Base-by-base conservation (phyloP, 106 monocot species). In the Phalaenopsis aphrodite region DNA sequence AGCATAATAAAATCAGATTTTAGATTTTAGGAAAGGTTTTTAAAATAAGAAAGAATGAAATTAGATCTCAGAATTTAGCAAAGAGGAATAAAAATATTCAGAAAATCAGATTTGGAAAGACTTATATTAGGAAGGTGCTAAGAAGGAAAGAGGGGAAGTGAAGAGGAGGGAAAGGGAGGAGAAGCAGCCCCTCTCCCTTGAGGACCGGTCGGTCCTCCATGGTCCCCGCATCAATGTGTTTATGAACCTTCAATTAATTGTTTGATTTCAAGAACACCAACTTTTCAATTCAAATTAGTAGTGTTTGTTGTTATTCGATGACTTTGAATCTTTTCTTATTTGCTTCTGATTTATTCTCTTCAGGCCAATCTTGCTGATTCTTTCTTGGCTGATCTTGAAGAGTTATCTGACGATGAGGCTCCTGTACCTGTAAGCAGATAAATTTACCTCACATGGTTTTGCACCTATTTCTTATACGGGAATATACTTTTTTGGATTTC, bases 361-460 rank as follows among this genome's bases (percentile, higher is more conserved):
- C 77, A 83, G 83, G 83, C 83, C 36, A 83, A 78, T 58, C 78
- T 83, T 17, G 83, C 83, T 57, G 83, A 79, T 79, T 79, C 75
- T 36, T 79, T 84, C 55, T 79, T 79, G 75, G 79, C 79, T 64
- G 84, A 79, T 75, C 79, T 76, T 55, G 79, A 80, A 24, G 79
- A 80, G 24, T 23, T 76, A 68, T 82, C 74, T 67, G 78, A 72
- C 45, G 66, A 76, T 78, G 78, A 75, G 46, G 75, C 74, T 37
- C 72, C 41, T 72, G 42, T 45, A 75, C 15, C 24, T 71, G 76
- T 82, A 47, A 82, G 78, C 79, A 55, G 39, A n/a, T 57, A 66
- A 2, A 47, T 23, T 47, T 75, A 75, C 16, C 38, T 72, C 2
- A 42, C 30, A 76, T 3, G 23, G 49, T 10, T 47, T 24, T 76